Evolutionary conservation across 345 rosid species (phyloP).

Genomic region (Cardiospermum halicacabum): DNA sequence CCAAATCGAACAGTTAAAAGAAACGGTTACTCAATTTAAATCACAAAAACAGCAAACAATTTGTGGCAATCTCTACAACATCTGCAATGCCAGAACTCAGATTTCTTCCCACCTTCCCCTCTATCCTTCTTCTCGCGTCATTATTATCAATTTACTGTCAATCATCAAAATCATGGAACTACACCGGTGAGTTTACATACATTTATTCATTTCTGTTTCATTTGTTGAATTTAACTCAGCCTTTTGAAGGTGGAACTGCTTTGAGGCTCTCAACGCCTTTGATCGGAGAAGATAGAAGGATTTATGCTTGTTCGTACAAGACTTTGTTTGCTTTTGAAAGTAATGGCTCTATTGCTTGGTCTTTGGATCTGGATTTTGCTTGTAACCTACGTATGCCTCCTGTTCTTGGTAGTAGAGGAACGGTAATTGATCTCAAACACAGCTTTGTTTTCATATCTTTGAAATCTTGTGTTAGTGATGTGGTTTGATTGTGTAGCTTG

Average conservation of each 20-base stretch:
- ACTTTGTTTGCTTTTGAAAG: conserved; percentile 62
- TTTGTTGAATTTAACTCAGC: neutral
- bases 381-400: conserved; percentile 53
- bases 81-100: conserved; percentile 12
- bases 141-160: neutral
- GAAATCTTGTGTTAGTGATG: no score
- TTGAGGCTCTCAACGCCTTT: conserved; percentile 60
- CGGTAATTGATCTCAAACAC: conserved; percentile 35
- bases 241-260: conserved; percentile 15
- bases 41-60: neutral
- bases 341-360: conserved; percentile 80
- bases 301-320: conserved; percentile 60
- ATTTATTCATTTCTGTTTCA: neutral
- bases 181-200: conserved; percentile 1
- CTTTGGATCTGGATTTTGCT: conserved; percentile 48
- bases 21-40: conserved; percentile 4
- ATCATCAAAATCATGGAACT: conserved; percentile 3
- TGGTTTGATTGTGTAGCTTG: no score
- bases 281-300: conserved; percentile 57
- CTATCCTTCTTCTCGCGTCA: neutral
- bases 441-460: neutral
- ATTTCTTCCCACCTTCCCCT: conserved; percentile 11
- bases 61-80: neutral
- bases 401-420: conserved; percentile 53
- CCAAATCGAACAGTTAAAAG: conserved; percentile 7